Evolutionary conservation across 2,329 filamentous ascomycete genomes (phyloP).

Genomic region (Diaporthe humulicola): DNA sequence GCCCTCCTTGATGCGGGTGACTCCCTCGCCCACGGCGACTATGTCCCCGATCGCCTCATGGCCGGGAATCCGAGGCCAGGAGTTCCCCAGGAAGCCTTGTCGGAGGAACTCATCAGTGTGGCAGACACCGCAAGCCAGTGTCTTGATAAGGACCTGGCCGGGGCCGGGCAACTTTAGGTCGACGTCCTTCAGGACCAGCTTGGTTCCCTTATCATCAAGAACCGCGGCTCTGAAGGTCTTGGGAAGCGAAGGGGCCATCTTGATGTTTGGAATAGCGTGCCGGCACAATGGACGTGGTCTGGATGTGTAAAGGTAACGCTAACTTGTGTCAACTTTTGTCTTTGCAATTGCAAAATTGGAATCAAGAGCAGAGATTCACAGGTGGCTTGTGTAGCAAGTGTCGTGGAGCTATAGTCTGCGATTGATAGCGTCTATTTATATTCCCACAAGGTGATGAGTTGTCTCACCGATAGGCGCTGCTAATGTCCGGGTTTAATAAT

Average conservation of each 20-base stretch:
- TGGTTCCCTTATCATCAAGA: constrained; percentile 64
- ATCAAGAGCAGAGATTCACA: not conserved
- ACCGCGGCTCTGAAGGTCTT: constrained; percentile 77
- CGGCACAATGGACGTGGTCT: not conserved
- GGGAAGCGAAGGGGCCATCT: constrained; percentile 56
- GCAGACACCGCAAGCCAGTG: constrained; percentile 80
- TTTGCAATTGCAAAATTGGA: not conserved
- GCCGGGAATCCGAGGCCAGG: constrained; percentile 74
- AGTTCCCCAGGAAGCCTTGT: constrained; percentile 63
- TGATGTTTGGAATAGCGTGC: not conserved
- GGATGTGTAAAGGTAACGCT: not conserved
- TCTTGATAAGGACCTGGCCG: constrained; percentile 77
- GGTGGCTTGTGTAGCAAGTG: rapidly evolving
- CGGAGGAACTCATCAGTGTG: constrained; percentile 69
- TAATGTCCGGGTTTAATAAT: not conserved
- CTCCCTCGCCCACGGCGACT: constrained; percentile 69
- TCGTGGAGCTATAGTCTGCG: not conserved
- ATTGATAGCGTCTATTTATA: not conserved
- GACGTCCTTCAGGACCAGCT: constrained; percentile 71
- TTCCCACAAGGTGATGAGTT: not conserved
- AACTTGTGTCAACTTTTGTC: not conserved
- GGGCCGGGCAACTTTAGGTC: constrained; percentile 67
- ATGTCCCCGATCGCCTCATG: constrained; percentile 81
- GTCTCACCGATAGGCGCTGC: not conserved
- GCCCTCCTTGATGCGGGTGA: constrained; percentile 71